A percentile compares a stretch with the other conserved stretches of the same genome.
Evolutionary conservation across 1,284 basidiomycete species (phyloP).

Genomic region (Caloboletus firmus): DNA sequence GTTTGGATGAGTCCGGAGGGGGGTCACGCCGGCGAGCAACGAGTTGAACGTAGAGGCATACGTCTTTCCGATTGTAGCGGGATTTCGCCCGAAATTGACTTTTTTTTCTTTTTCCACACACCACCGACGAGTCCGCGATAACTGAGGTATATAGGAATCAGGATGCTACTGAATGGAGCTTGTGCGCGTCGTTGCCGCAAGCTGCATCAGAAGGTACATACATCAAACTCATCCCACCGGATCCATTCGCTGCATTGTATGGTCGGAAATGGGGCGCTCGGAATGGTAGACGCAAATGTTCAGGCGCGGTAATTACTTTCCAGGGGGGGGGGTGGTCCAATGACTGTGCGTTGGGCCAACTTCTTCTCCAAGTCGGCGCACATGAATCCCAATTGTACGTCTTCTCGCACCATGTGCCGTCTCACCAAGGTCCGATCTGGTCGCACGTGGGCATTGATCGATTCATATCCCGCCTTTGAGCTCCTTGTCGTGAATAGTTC

Average conservation of each 20-base stretch:
- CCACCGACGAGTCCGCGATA: conserved; percentile 1
- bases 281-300: conserved; percentile 5
- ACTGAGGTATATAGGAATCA: background rate
- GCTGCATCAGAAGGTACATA: conserved; percentile 1
- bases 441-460: background rate
- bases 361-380: background rate
- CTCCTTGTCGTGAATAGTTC: background rate
- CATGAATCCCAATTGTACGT: background rate
- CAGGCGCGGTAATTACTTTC: conserved; percentile 12
- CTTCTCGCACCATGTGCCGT: conserved; percentile 4
- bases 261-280: background rate
- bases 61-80: background rate
- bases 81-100: background rate
- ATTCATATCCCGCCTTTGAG: background rate
- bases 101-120: background rate
- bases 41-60: background rate
- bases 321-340: background rate
- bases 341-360: background rate
- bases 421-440: conserved; percentile 4
- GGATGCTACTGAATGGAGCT: conserved; percentile 1
- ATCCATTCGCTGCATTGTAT: background rate
- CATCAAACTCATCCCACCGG: background rate
- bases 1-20: background rate
- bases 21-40: background rate
- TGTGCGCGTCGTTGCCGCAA: background rate